Percentiles rank a stretch among this genome's conserved stretches.
These are phyloP conservation scores for Nannizzia gypsea DNA, from an alignment of 2,329 filamentous ascomycete genomes.

Conservation along the genomic window DNA sequence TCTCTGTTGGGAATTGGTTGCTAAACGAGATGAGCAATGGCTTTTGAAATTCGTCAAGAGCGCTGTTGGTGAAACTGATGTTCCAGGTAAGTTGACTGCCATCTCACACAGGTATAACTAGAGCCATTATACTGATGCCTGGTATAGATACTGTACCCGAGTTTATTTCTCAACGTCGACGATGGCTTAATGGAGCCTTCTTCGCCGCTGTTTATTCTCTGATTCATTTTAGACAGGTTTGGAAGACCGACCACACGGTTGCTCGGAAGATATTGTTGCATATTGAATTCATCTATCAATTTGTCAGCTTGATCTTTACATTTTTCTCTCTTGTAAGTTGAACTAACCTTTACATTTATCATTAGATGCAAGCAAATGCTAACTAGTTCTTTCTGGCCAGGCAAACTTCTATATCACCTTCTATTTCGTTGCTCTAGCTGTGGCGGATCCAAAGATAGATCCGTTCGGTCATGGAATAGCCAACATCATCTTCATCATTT, in stretches of 20 bases:
- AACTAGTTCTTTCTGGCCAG: conserved; percentile 18
- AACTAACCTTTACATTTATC: not conserved
- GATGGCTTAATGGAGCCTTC: conserved; percentile 98
- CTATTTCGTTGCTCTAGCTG: conserved; percentile 89
- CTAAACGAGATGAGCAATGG: conserved; percentile 89
- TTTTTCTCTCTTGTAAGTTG: conserved; percentile 68
- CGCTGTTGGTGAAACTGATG: conserved; percentile 94
- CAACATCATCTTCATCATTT: conserved; percentile 69
- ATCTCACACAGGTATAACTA: not conserved
- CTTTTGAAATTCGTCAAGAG: conserved; percentile 96
- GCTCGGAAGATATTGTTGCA: conserved; percentile 82
- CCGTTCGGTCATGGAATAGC: conserved; percentile 85
- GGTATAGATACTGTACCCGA: conserved; percentile 75
- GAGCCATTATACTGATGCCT: conserved; percentile 1
- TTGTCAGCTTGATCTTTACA: conserved; percentile 84
- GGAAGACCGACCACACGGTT: conserved; percentile 82
- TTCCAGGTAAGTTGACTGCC: conserved; percentile 54
- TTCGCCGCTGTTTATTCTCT: conserved; percentile 97
- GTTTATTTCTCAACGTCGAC: conserved; percentile 88
- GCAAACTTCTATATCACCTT: conserved; percentile 99
- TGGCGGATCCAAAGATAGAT: conserved; percentile 66
- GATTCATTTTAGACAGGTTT: conserved; percentile 87
- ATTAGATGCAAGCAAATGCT: conserved; percentile 7
- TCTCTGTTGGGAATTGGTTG: conserved; percentile 93
- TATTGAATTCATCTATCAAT: conserved; percentile 91